Base-by-base conservation (phyloP, 106 monocot genomes). In the Acorus calamus region DNA sequence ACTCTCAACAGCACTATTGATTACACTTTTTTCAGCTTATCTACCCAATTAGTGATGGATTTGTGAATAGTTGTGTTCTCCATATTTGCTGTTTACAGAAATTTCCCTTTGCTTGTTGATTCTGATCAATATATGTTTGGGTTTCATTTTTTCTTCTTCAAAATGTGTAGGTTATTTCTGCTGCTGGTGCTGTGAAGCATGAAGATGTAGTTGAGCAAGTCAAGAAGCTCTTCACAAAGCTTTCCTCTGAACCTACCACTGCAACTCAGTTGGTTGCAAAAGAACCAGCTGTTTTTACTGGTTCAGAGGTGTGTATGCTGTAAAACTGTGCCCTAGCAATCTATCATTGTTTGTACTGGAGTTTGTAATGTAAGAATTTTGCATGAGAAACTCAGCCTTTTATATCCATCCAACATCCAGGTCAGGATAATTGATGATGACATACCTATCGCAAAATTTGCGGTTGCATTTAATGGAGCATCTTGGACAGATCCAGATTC, bases 401-500 rank as follows among this genome's bases (percentile, higher is more conserved):
- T 28, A 28, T 28, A 28, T 28, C 28, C 28, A 28, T 28, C 28
- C 28, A 28, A 58, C 49, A 10, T 76, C 47, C 65, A 98, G 98
- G 85, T 98, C 44, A 72, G 92, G 8, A 85, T 98, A 50, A 70
- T 81, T 52, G 88, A 98, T 73, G 98, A 98, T 79, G 87, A 98
- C 61, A 59, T 85, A 47, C 87, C 82, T 8, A 72, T 91, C 72
- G 92, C 92, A 44, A 87, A 98, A 72, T 88, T 98, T 83, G 85
- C 80, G 7, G 81, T 98, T 64, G 98, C 98, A 52, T 98, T 98
- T 57, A 75, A 61, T 53, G 98, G 92, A 55, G 98, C 88, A 48
- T 74, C 98, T 10, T 88, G 87, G 85, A 81, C 85, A 46, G 92
- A 98, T 83, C 92, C 98, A 53, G 92, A 98, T 77, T 92, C 92